Evolutionary conservation across 1,284 basidiomycete species (phyloP), one percentile per base, ranked within the genome.

Genomic region (Tetrapyrgos nigripes): DNA sequence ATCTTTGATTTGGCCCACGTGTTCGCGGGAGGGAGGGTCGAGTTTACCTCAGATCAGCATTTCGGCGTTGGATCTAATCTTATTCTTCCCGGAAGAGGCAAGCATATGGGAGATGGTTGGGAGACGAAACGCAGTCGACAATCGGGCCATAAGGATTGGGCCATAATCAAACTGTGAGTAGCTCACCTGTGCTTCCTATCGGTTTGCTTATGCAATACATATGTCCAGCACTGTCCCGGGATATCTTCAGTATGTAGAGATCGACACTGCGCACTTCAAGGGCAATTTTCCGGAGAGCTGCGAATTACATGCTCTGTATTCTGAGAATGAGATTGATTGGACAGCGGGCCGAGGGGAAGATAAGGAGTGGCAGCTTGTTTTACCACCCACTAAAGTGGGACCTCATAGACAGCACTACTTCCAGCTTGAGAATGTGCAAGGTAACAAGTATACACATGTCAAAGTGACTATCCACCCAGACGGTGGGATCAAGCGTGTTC

Each of bases 31-130:
- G 97, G 93, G 8, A 83, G 87, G 2, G 92, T 94, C 23, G 86
- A 93, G 27, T 86, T 80, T 62, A 87, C 85, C 8, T 93, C 91
- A 31, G 95, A 99, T 76, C 94, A 98, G 70, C 97, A 99, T 77
- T 99, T 95, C 69, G 96, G 96, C 23, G 85, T 92, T 3, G 96
- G 96, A 1, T 84, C 89, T 8, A 98, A 99, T 74, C 78, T 99
- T 60, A 88, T 98, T 57, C 79, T 98, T 37, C 96, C 96, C 1
- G 97, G 97, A 31, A 79, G 97, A 72, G 83, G 85, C 47, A 89
- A 89, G 69, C 92, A 97, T 69, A 99, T 99, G 96, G 90, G 95
- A 17, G 96, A 98, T 71, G 97, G 97, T 5, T 99, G 97, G 97
- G 97, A 99, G 76, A 98, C 97, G 1, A 94, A 93, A 71, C 86